Evolutionary conservation across 2,329 filamentous ascomycete species (phyloP), one percentile per base, ranked within the genome.

Genomic region (Dactylellina cionopaga): DNA sequence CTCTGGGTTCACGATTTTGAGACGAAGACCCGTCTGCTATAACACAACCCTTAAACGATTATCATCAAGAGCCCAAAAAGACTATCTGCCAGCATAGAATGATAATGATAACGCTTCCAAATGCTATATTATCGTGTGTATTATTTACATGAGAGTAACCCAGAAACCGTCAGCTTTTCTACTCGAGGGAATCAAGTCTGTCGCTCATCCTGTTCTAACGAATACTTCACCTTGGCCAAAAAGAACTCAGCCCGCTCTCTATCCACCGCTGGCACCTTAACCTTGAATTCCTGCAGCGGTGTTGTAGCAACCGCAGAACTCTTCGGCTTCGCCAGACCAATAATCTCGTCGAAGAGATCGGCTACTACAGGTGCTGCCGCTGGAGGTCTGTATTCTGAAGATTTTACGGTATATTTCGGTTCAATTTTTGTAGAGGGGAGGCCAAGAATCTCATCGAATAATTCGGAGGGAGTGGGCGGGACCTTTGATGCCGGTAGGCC

Each of bases 401-500:
- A 82, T 13, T 92, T 78, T 15, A 82, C 82, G 51, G 84, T 85
- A 76, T 96, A 87, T 78, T 92, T 88, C 1, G 93, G 92, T 7
- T 86, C 79, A 25, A 5, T 17, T 85, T 96, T 85, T 82, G 81
- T 83, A 66, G 86, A 83, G 65, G 86, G 81, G 17, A 92, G 82
- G 7, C 93, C 94, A 5, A 99, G 85, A 11, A 98, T 85, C 77
- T 94, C 88, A 79, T 97, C 89, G 82, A 98, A 98, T 10, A 99
- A 87, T 79, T 72, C 31, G 2, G 43, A 37, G 1, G 66, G n/a
- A 11, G 90, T 89, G 78, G 88, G 85, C 46, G 86, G 84, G 72
- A 83, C 83, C 70, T 87, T 84, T 3, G 88, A 86, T 25, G 85
- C 83, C 1, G 94, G 94, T 5, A 98, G 86, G 46, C 90, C 88